Evolutionary conservation across 2,329 filamentous ascomycete species (phyloP).

Genomic region (Fusarium begoniae): DNA sequence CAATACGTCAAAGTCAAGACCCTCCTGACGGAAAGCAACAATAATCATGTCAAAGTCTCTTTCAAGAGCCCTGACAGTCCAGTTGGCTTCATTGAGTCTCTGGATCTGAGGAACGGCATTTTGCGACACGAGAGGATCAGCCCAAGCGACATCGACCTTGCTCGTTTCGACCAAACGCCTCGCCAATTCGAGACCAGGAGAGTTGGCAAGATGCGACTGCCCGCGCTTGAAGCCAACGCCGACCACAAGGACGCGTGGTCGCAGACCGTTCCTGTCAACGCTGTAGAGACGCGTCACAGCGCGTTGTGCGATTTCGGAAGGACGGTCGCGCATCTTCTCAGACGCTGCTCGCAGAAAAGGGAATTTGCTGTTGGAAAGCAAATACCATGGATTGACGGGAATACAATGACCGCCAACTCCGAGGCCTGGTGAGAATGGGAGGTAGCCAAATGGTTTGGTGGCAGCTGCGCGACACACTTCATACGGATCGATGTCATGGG

Average conservation of each 20-base stretch:
- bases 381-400: constrained; percentile 64
- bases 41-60: constrained; percentile 54
- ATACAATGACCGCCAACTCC: constrained; percentile 67
- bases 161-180: constrained; percentile 48
- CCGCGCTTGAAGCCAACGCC: constrained; percentile 62
- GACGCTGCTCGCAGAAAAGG: constrained; percentile 57
- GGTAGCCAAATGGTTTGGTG: constrained; percentile 64
- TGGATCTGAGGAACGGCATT: constrained; percentile 52
- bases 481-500: constrained; percentile 57
- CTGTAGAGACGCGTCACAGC: constrained; percentile 46
- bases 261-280: background rate
- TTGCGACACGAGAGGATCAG: constrained; percentile 56
- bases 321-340: constrained; percentile 55
- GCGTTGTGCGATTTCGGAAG: constrained; percentile 50
- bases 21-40: constrained; percentile 54
- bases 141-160: constrained; percentile 54
- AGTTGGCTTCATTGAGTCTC: constrained; percentile 49
- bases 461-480: constrained; percentile 60
- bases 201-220: constrained; percentile 58
- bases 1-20: constrained; percentile 53
- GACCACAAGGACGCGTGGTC: constrained; percentile 53
- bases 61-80: constrained; percentile 50
- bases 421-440: constrained; percentile 56
- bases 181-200: constrained; percentile 56
- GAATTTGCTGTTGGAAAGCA: constrained; percentile 58